Evolutionary conservation across 305 asterid species (phyloP).

Genomic region (Salvia sclarea): DNA sequence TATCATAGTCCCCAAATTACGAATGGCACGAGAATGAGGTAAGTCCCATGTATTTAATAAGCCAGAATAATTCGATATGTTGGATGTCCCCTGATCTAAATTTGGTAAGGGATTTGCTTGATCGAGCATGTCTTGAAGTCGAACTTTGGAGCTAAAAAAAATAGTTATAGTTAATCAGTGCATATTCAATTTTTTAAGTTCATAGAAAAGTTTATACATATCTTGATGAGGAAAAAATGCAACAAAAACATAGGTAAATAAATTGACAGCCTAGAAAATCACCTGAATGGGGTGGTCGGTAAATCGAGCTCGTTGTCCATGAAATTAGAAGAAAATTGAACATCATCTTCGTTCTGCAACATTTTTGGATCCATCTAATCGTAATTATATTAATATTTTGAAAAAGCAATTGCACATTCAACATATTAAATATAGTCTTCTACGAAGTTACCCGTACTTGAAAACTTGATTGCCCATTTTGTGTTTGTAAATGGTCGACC

Average conservation of each 20-base stretch:
- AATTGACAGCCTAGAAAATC: neutral
- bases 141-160: conserved; percentile 28
- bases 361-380: conserved; percentile 20
- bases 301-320: conserved; percentile 25
- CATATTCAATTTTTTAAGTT: neutral
- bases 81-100: conserved; percentile 25
- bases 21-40: conserved; percentile 25
- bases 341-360: conserved; percentile 31
- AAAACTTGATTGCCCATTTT: conserved; percentile 11
- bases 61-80: neutral
- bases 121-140: conserved; percentile 30
- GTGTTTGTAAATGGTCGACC: conserved; percentile 19
- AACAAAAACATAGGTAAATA: neutral
- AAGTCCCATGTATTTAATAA: conserved; percentile 7
- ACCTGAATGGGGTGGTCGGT: conserved; percentile 41
- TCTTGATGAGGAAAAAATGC: no score
- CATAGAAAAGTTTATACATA: neutral
- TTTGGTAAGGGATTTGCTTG: conserved; percentile 23
- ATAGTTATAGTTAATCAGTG: neutral
- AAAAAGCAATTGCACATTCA: neutral
- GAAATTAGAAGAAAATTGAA: conserved; percentile 22
- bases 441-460: conserved; percentile 27
- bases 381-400: neutral
- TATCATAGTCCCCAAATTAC: conserved; percentile 26
- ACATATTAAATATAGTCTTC: neutral